Evolutionary conservation across 1,139 yeast genomes (phyloP).

Genomic region (Schwanniomyces etchellsii): DNA sequence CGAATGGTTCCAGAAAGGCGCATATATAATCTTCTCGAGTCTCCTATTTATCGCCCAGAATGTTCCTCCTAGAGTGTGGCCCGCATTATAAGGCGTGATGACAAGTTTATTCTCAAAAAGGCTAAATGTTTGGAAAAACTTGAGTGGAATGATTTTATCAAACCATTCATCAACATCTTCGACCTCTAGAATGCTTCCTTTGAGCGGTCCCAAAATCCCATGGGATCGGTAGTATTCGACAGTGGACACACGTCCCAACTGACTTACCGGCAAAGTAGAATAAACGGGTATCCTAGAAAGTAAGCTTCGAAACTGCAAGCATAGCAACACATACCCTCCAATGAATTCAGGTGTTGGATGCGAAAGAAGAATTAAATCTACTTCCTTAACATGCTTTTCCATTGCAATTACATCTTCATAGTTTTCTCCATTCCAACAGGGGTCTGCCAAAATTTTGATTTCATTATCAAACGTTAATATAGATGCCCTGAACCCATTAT

Average conservation of each 20-base stretch:
- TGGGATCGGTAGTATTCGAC: slow-evolving; percentile 70
- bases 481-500: slow-evolving; percentile 35
- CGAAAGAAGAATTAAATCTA: slow-evolving; percentile 70
- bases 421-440: slow-evolving; percentile 60
- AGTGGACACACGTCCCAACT: slow-evolving; percentile 80
- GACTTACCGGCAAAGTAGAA: slow-evolving; percentile 83
- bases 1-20: slow-evolving; percentile 95
- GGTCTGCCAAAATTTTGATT: slow-evolving; percentile 58
- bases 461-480: slow-evolving; percentile 40
- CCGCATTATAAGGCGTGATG: slow-evolving; percentile 84
- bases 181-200: slow-evolving; percentile 55
- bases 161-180: slow-evolving; percentile 77
- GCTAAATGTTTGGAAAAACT: slow-evolving; percentile 73
- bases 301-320: slow-evolving; percentile 53
- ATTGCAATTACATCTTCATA: slow-evolving; percentile 37
- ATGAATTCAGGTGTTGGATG: slow-evolving; percentile 80
- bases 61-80: slow-evolving; percentile 90
- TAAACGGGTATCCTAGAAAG: slow-evolving; percentile 70
- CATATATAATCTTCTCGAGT: slow-evolving; percentile 76
- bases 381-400: slow-evolving; percentile 39
- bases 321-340: slow-evolving; percentile 73
- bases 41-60: slow-evolving; percentile 75
- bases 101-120: slow-evolving; percentile 56
- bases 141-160: slow-evolving; percentile 62
- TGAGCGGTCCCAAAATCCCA: slow-evolving; percentile 74